phyloP scores from a whole-genome alignment of 768 basidiomycete species.

The Xerocomus spinulosus region DNA sequence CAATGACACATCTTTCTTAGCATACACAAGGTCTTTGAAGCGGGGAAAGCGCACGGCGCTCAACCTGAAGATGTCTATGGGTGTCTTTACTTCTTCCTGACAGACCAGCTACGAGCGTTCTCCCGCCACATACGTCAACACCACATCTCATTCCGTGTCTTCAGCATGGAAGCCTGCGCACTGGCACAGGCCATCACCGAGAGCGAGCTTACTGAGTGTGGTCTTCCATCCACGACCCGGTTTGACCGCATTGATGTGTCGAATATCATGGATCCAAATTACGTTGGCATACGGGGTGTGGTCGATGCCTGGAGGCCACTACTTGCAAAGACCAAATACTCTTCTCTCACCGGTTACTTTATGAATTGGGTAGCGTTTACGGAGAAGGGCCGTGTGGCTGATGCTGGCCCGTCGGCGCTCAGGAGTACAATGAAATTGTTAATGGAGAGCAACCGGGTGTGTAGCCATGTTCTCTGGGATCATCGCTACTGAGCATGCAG shows the following conservation, averaged over 20 bases:
- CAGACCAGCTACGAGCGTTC: slow-evolving; percentile 38
- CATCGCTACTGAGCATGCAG: not conserved
- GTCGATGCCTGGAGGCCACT: slow-evolving; percentile 37
- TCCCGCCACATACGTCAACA: slow-evolving; percentile 31
- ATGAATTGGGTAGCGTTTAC: slow-evolving; percentile 42
- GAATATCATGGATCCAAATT: slow-evolving; percentile 42
- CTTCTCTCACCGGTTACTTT: slow-evolving; percentile 40
- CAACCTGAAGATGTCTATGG: slow-evolving; percentile 44
- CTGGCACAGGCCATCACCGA: slow-evolving; percentile 36
- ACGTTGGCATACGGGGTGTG: slow-evolving; percentile 35
- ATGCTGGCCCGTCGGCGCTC: slow-evolving; percentile 2
- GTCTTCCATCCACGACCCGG: slow-evolving; percentile 19
- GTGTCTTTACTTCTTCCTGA: slow-evolving; percentile 45
- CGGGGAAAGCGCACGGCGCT: slow-evolving; percentile 38
- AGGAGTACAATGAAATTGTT: slow-evolving; percentile 9
- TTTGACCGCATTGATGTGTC: slow-evolving; percentile 50
- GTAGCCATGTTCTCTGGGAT: not conserved
- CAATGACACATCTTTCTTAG: slow-evolving; percentile 21
- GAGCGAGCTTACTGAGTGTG: slow-evolving; percentile 11
- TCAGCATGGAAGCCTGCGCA: slow-evolving; percentile 35
- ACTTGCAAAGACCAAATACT: slow-evolving; percentile 27
- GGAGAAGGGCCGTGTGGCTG: not conserved
- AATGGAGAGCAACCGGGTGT: slow-evolving; percentile 14
- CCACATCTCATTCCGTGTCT: slow-evolving; percentile 32
- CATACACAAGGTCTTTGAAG: slow-evolving; percentile 35